Conservation (phyloP, 805 yeast genomes). For the Naumovozyma dairenensis region DNA sequence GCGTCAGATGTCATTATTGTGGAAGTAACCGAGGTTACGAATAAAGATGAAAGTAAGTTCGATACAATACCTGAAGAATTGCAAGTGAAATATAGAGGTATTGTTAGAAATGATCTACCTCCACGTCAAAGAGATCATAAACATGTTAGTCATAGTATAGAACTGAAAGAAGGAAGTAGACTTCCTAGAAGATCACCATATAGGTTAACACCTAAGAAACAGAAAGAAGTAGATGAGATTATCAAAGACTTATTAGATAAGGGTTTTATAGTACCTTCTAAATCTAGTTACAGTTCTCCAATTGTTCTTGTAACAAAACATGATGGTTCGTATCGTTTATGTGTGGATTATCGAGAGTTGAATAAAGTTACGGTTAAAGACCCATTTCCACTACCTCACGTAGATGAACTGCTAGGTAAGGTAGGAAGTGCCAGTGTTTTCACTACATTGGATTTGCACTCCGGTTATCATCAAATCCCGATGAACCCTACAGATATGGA, state of each 20-base stretch:
- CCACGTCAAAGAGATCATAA: too few species aligned
- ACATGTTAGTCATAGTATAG: slow-evolving; percentile 7
- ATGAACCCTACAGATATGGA: slow-evolving; percentile 3
- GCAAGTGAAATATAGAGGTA: too few species aligned
- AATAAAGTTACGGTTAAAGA: slow-evolving; percentile 7
- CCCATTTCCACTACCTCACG: slow-evolving; percentile 7
- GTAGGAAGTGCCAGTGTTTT: slow-evolving; percentile 3
- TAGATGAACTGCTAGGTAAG: slow-evolving; percentile 4
- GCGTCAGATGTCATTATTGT: too few species aligned
- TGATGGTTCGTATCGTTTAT: slow-evolving; percentile 7
- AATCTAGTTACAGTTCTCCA: slow-evolving; percentile 10
- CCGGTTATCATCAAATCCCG: slow-evolving; percentile 11
- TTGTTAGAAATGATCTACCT: too few species aligned
- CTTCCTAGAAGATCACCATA: slow-evolving; percentile 10
- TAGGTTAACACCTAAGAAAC: slow-evolving; percentile 8
- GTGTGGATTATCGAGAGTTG: slow-evolving; percentile 7
- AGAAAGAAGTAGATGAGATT: slow-evolving; percentile 2
- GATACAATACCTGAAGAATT: too few species aligned
- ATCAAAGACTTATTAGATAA: slow-evolving; percentile 6
- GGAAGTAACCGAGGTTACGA: too few species aligned
- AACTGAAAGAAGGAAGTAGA: slow-evolving; percentile 1
- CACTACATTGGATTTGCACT: slow-evolving; percentile 7
- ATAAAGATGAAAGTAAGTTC: too few species aligned
- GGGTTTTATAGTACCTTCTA: slow-evolving; percentile 5
- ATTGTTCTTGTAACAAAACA: slow-evolving; percentile 10